Evolutionary conservation across 768 basidiomycete genomes (phyloP), one percentile per base, ranked within the genome.

Genomic region (Serendipita sp.): DNA sequence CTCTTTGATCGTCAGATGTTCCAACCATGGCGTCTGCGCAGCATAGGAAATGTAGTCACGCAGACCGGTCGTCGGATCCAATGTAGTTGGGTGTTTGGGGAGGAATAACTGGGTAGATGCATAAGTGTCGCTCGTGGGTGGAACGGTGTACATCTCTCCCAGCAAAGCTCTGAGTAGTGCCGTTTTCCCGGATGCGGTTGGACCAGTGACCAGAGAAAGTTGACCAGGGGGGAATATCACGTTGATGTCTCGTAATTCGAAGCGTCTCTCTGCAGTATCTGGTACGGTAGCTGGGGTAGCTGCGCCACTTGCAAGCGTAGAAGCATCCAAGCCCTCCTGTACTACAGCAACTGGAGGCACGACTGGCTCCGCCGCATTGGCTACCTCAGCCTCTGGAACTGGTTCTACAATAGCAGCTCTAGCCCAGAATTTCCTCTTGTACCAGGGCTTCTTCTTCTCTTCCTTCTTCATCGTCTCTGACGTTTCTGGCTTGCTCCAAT

Each of bases 121-220:
- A 70, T 5, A 80, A 69, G 8, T 89, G 88, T 18, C 87, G 86
- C 0, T 88, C 78, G 10, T 86, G 74, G 3, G 85, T 84, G 63
- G 41, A 13, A 15, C 3, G 16, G 18, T 64, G 35, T 34, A 66
- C n/a, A 69, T 45, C 51, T 35, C 45, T 44, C 71, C 71, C 3
- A 72, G 67, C 2, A 73, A 67, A 3, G 72, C 73, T 68, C 85
- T 85, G 63, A 91, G 77, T 1, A 91, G 73, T 0, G 89, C 88
- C 0, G 86, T 89, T 75, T 93, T 93, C 0, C 90, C 90, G 46
- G 83, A 83, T 3, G 88, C 90, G 3, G 89, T 91, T 0, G 89
- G 87, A 0, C 86, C 87, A 23, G 85, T 85, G 63, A 92, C 77
- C 4, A 92, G 74, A 0, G 86, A 83, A 16, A 93, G 74, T 71